Conservation (phyloP, 176 grass and related monocot species). For the Eremochloa ophiuroides region DNA sequence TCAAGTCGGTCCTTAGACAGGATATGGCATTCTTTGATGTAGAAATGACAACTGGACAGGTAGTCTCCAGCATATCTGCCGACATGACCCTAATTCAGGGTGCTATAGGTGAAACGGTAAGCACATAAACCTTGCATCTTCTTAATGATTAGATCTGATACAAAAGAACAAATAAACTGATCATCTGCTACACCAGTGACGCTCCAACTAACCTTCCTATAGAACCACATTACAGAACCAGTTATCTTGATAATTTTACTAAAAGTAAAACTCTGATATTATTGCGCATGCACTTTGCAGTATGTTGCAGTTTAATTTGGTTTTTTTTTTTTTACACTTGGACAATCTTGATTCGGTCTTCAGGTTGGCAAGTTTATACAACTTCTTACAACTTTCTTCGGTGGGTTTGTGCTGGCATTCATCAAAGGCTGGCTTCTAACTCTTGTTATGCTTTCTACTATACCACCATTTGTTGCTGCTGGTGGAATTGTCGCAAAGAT, state of each 20-base stretch:
- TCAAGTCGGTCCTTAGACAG: constrained; percentile 50
- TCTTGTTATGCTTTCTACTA: constrained; percentile 59
- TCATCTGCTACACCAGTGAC: not conserved
- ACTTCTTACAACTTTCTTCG: constrained; percentile 61
- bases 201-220: not conserved
- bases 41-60: constrained; percentile 56
- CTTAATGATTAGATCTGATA: not conserved
- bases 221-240: not conserved
- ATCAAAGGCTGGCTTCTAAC: constrained; percentile 77
- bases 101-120: constrained; percentile 70
- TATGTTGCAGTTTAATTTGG: not conserved
- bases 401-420: constrained; percentile 65
- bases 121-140: not conserved
- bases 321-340: not conserved
- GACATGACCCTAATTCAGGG: constrained; percentile 54
- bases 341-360: not conserved
- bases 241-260: not conserved
- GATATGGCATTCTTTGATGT: constrained; percentile 70
- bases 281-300: not conserved
- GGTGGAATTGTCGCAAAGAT: constrained; percentile 44
- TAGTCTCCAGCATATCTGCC: constrained; percentile 41
- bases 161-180: constrained; percentile 8
- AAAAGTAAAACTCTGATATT: not conserved
- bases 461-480: constrained; percentile 55
- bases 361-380: constrained; percentile 84